Percentiles rank a stretch among this genome's conserved stretches.
Conservation (phyloP, 1,284 basidiomycete genomes). For the Cryptococcus sp. region DNA sequence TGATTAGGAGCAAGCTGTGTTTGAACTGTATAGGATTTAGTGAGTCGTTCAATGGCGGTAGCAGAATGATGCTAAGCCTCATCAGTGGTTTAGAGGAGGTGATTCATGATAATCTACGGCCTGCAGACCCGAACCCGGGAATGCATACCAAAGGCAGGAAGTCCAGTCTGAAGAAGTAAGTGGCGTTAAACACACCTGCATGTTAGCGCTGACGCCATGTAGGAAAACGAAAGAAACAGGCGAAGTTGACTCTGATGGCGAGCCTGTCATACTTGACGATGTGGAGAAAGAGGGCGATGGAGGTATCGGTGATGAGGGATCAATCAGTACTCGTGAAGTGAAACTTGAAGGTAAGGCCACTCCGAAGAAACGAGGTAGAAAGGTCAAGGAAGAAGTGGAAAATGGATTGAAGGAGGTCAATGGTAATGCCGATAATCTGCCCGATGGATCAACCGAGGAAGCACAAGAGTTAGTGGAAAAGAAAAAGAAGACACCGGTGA, state of each 20-base stretch:
- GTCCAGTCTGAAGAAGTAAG: conserved; percentile 31
- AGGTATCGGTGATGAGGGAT: conserved; percentile 29
- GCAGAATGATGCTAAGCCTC: not conserved
- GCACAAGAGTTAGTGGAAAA: not conserved
- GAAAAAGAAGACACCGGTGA: not conserved
- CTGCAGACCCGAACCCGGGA: conserved; percentile 47
- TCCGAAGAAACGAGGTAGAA: conserved; percentile 18
- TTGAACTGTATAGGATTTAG: conserved; percentile 78
- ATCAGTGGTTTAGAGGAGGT: conserved; percentile 57
- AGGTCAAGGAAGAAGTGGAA: conserved; percentile 4
- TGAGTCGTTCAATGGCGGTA: conserved; percentile 9
- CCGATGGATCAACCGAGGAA: conserved; percentile 3
- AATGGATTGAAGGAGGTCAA: conserved; percentile 24
- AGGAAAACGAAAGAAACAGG: conserved; percentile 47
- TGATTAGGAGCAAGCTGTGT: conserved; percentile 71
- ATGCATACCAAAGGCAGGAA: conserved; percentile 40
- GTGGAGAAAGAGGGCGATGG: conserved; percentile 43
- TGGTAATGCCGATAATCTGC: conserved; percentile 8
- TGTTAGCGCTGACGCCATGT: conserved; percentile 3
- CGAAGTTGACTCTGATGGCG: conserved; percentile 46
- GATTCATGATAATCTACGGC: conserved; percentile 57
- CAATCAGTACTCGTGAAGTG: conserved; percentile 16
- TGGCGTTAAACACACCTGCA: not conserved
- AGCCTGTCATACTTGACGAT: conserved; percentile 41
- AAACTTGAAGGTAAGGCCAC: conserved; percentile 31